Percentiles rank a stretch among this genome's conserved stretches.
Conservation (phyloP, 2,329 filamentous ascomycete genomes). For the Endothia cerciana region DNA sequence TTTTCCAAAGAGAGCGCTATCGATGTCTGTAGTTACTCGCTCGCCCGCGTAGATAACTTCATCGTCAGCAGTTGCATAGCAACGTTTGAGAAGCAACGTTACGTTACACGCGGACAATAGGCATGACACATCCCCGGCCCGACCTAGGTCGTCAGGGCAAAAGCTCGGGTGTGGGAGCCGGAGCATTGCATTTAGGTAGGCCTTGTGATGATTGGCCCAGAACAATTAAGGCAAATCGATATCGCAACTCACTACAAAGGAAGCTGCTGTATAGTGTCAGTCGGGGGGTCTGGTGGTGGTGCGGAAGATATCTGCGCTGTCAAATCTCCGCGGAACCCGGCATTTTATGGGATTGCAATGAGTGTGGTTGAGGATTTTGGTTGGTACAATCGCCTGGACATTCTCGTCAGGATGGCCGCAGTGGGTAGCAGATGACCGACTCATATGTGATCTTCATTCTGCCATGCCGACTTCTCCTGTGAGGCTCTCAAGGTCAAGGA, state of each 20-base stretch:
- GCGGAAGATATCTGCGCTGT: not conserved
- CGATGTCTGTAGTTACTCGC: not conserved
- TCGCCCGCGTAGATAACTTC: not conserved
- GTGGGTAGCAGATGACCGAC: conserved; percentile 2
- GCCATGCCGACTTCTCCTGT: not conserved
- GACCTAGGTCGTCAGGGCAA: not conserved
- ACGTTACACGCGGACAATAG: not conserved
- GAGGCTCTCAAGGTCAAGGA: not conserved
- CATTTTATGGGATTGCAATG: not conserved
- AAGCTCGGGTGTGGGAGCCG: conserved; percentile 11
- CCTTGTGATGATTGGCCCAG: not conserved
- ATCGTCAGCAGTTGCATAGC: conserved; percentile 40
- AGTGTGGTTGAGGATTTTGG: not conserved
- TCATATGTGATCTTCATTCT: not conserved
- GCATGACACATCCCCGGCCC: not conserved
- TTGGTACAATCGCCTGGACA: not conserved
- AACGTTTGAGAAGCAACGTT: conserved; percentile 33
- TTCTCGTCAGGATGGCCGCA: not conserved
- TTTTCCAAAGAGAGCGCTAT: not conserved
- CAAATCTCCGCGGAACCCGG: not conserved
- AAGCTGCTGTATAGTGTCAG: not conserved
- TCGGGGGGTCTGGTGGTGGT: conserved; percentile 1
- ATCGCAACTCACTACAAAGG: not conserved
- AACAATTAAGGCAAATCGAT: not conserved
- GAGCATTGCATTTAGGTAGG: not conserved